phyloP scores from a whole-genome alignment of 1,284 basidiomycete species.

The Moniliella sp. region DNA sequence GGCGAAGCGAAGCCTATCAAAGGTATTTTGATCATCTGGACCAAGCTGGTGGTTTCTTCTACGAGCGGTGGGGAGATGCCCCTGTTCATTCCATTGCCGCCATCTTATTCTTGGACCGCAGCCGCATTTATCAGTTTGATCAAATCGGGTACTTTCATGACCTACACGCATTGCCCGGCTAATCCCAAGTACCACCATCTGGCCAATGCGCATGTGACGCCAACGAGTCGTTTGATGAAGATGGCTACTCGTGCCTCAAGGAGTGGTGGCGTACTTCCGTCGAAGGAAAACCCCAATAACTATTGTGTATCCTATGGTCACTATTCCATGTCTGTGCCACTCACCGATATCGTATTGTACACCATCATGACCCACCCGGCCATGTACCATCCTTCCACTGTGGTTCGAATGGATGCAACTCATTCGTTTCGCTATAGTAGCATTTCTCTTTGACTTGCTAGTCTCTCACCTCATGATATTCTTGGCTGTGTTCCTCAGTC shows the following conservation, averaged over 20 bases:
- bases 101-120: slow-evolving; percentile 14
- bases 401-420: too few relatives aligned
- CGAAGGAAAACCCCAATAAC: too few relatives aligned
- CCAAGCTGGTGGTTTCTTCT: slow-evolving; percentile 45
- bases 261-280: too few relatives aligned
- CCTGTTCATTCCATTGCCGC: slow-evolving; percentile 36
- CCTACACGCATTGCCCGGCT: slow-evolving; percentile 19
- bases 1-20: slow-evolving; percentile 53
- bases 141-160: slow-evolving; percentile 25
- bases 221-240: not conserved
- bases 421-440: too few relatives aligned
- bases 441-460: too few relatives aligned
- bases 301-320: too few relatives aligned
- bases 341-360: too few relatives aligned
- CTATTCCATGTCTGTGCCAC: too few relatives aligned
- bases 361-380: too few relatives aligned
- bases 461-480: too few relatives aligned
- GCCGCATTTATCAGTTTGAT: slow-evolving; percentile 19
- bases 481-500: too few relatives aligned
- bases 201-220: not conserved
- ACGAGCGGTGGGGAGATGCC: slow-evolving; percentile 59
- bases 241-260: not conserved
- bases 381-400: too few relatives aligned
- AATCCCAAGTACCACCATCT: slow-evolving; percentile 2
- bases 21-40: slow-evolving; percentile 60